Conservation (phyloP, 371 early-diverging fungal genomes). For the Mortierella sp. region DNA sequence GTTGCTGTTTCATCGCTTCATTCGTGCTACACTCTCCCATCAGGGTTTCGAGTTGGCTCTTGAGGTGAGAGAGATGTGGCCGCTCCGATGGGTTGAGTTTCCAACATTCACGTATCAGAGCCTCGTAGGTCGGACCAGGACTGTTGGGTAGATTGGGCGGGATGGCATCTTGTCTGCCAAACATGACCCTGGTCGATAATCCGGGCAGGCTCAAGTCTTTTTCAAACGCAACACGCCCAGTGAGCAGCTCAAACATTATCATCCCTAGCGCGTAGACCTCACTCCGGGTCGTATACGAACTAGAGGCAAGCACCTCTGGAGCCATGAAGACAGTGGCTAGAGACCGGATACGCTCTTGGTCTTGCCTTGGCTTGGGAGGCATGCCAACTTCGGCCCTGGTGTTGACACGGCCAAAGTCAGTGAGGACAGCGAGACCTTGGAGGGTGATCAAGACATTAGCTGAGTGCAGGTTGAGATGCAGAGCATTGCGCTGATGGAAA, state of each 20-base stretch:
- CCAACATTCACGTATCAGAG: constrained; percentile 46
- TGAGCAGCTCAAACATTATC: constrained; percentile 50
- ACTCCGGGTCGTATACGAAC: constrained; percentile 36
- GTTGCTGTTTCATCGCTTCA: constrained; percentile 14
- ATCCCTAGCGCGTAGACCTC: constrained; percentile 51
- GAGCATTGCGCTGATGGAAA: constrained; percentile 38
- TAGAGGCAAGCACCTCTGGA: constrained; percentile 42
- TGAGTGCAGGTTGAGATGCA: constrained; percentile 42
- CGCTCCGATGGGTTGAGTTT: constrained; percentile 36
- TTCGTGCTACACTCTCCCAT: constrained; percentile 29
- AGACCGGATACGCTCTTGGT: constrained; percentile 31
- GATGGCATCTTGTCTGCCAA: constrained; percentile 43
- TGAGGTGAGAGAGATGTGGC: constrained; percentile 39
- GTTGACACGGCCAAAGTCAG: constrained; percentile 41
- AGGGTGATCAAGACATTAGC: constrained; percentile 40
- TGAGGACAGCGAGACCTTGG: constrained; percentile 39
- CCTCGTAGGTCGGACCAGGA: constrained; percentile 37
- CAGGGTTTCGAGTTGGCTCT: constrained; percentile 36
- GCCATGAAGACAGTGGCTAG: constrained; percentile 43
- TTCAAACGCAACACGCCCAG: constrained; percentile 41
- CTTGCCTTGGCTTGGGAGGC: constrained; percentile 42
- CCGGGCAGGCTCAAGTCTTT: constrained; percentile 36
- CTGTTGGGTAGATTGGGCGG: constrained; percentile 26
- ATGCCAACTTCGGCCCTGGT: constrained; percentile 38
- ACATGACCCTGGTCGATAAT: constrained; percentile 39